Evolutionary conservation across 2,329 filamentous ascomycete genomes (phyloP).

Genomic region (Tricladium varicosporioides): DNA sequence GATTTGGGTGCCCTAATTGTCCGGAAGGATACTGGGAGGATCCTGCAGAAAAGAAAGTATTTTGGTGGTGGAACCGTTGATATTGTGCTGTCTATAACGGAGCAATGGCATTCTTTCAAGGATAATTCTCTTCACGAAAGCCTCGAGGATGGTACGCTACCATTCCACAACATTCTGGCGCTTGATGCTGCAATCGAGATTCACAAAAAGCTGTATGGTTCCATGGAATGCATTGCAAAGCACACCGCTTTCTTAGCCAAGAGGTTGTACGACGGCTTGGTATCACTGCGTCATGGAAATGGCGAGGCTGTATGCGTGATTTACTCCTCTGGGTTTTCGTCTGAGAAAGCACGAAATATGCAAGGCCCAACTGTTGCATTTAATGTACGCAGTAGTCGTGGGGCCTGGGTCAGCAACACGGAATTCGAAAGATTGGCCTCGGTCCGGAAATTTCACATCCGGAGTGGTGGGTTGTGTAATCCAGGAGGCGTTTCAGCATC

Average conservation of each 20-base stretch:
- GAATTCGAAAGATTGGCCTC: slow-evolving; percentile 86
- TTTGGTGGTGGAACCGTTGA: slow-evolving; percentile 96
- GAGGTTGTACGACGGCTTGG: slow-evolving; percentile 57
- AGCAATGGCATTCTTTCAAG: slow-evolving; percentile 82
- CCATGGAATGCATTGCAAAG: slow-evolving; percentile 64
- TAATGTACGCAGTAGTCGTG: slow-evolving; percentile 69
- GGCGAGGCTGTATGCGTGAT: slow-evolving; percentile 31
- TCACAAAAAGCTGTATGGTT: slow-evolving; percentile 68
- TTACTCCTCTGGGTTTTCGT: slow-evolving; percentile 35
- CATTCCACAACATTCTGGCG: slow-evolving; percentile 87
- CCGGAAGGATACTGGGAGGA: slow-evolving; percentile 62
- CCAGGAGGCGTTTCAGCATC: slow-evolving; percentile 78
- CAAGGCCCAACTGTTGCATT: slow-evolving; percentile 81
- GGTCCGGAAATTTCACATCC: slow-evolving; percentile 76
- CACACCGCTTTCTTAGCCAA: slow-evolving; percentile 68
- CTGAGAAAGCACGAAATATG: slow-evolving; percentile 29
- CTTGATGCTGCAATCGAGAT: slow-evolving; percentile 70
- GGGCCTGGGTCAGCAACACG: slow-evolving; percentile 74
- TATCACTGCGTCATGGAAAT: slow-evolving; percentile 66
- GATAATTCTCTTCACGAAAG: slow-evolving; percentile 69
- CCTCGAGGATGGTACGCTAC: slow-evolving; percentile 87
- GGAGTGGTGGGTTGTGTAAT: slow-evolving; percentile 89
- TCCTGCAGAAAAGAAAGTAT: slow-evolving; percentile 69
- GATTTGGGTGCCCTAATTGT: slow-evolving; percentile 85
- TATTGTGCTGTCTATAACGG: slow-evolving; percentile 74